Percentiles rank a stretch among this genome's conserved stretches.
These are phyloP conservation scores for Xenoacremonium recifei DNA, from an alignment of 2,329 filamentous ascomycete species.

Conservation along the genomic window DNA sequence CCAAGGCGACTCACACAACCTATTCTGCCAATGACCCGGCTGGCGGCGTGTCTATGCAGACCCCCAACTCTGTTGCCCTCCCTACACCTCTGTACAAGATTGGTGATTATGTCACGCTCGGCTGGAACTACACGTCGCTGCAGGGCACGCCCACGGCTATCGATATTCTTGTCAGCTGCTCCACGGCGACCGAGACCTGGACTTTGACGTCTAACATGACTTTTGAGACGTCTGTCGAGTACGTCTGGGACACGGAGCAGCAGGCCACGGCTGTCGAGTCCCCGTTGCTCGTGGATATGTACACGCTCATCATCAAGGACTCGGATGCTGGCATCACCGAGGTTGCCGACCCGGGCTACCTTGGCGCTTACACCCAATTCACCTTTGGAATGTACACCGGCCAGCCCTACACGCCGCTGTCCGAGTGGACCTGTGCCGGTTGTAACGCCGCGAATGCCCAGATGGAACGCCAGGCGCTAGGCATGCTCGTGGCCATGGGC, in stretches of 20 bases:
- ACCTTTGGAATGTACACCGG: constrained; percentile 58
- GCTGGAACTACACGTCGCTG: constrained; percentile 65
- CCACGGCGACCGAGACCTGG: constrained; percentile 50
- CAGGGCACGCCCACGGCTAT: constrained; percentile 57
- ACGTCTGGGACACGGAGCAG: constrained; percentile 58
- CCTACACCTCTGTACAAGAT: constrained; percentile 58
- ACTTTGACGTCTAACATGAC: constrained; percentile 65
- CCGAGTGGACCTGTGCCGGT: constrained; percentile 54
- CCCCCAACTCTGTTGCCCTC: constrained; percentile 44
- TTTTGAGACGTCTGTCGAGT: constrained; percentile 48
- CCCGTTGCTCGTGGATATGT: constrained; percentile 53
- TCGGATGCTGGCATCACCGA: constrained; percentile 50
- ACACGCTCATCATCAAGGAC: constrained; percentile 63
- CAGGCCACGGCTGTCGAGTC: constrained; percentile 43
- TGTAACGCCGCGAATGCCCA: constrained; percentile 53
- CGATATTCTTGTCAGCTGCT: constrained; percentile 59
- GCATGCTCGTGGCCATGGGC: constrained; percentile 53
- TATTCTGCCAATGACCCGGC: constrained; percentile 46
- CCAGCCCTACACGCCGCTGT: constrained; percentile 49
- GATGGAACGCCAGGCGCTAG: constrained; percentile 46
- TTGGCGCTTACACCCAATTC: constrained; percentile 48
- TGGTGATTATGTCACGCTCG: constrained; percentile 57
- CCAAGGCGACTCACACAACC: constrained; percentile 33
- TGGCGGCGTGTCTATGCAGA: constrained; percentile 53
- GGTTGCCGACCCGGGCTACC: constrained; percentile 54